A percentile compares a stretch with the other conserved stretches of the same genome.
phyloP scores from a whole-genome alignment of 2,329 filamentous ascomycete species.

The Colletotrichum sp. region DNA sequence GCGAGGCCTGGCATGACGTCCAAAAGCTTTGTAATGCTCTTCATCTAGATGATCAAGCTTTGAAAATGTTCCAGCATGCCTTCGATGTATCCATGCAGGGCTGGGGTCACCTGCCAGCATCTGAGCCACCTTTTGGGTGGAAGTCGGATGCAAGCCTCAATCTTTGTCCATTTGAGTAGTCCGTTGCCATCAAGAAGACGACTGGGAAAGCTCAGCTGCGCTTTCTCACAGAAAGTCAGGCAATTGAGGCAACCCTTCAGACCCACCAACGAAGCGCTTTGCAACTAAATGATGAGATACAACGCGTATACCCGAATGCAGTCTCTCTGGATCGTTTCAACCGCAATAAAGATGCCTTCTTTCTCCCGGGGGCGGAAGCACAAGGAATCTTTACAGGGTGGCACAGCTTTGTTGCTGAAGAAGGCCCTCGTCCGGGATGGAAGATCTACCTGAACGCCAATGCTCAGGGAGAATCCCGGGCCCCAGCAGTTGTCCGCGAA shows the following conservation, averaged over 20 bases:
- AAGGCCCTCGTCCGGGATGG: not conserved
- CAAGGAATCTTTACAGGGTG: not conserved
- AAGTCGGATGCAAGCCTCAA: not conserved
- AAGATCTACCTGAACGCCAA: not conserved
- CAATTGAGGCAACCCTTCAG: not conserved
- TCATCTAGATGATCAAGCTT: not conserved
- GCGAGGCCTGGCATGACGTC: not conserved
- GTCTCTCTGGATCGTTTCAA: not conserved
- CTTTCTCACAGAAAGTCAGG: not conserved
- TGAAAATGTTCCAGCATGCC: not conserved
- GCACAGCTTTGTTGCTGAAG: not conserved
- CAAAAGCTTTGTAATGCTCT: not conserved
- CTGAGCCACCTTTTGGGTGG: not conserved
- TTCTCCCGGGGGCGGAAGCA: not conserved
- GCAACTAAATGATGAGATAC: not conserved
- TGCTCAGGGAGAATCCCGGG: not conserved
- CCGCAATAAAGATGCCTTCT: not conserved
- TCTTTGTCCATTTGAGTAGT: not conserved
- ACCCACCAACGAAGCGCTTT: not conserved
- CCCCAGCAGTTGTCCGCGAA: not conserved
- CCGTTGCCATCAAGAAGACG: not conserved
- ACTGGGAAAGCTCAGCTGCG: not conserved
- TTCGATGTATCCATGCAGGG: not conserved
- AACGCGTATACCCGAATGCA: not conserved
- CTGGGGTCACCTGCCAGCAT: not conserved